Evolutionary conservation across 768 basidiomycete species (phyloP), one percentile per base, ranked within the genome.

Genomic region (Lactarius tabidus): DNA sequence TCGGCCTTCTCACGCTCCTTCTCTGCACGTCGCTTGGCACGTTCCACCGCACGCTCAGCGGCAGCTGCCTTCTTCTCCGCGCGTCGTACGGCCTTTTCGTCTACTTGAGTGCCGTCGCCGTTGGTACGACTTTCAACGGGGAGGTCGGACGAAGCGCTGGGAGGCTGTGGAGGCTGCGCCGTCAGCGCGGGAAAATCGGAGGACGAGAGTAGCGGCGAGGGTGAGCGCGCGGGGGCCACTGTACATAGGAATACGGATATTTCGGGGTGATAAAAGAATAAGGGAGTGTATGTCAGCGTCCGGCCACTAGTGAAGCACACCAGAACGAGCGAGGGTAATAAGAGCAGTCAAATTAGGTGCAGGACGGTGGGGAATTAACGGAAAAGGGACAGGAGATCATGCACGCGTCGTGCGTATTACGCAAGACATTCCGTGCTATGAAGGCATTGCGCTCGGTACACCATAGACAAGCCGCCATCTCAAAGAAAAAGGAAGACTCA

Each of bases 161-260:
- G 71, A 65, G 69, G 62, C 62, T 72, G 69, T 68, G 74, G 73
- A 51, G 67, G 65, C 74, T 70, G 77, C 67, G 72, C 79, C 67
- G 81, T 76, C 65, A 93, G 79, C 41, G 90, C 89, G 60, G 90
- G 91, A 74, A 93, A 93, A 75, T 93, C 91, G 72, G 83, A 77
- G 45, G 85, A 77, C 67, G 90, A 90, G 62, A 91, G 72, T 56
- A 76, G 74, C 59, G 80, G 80, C 62, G 81, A 78, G 39, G 71
- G 68, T 56, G 72, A 68, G 43, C 59, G 69, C 45, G 69, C 56
- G 64, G 64, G 63, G 31, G 61, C 67, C 69, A 63, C 69, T 70
- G 39, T 36, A 61, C 55, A 65, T 64, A 65, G 54, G n/a, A 39
- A 55, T 57, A 69, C 38, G 71, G 62, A 65, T 59, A 67, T 71